Percentiles rank a stretch among this genome's conserved stretches.
Evolutionary conservation across 2,329 filamentous ascomycete genomes (phyloP).

Genomic region (Didymella lethalis): DNA sequence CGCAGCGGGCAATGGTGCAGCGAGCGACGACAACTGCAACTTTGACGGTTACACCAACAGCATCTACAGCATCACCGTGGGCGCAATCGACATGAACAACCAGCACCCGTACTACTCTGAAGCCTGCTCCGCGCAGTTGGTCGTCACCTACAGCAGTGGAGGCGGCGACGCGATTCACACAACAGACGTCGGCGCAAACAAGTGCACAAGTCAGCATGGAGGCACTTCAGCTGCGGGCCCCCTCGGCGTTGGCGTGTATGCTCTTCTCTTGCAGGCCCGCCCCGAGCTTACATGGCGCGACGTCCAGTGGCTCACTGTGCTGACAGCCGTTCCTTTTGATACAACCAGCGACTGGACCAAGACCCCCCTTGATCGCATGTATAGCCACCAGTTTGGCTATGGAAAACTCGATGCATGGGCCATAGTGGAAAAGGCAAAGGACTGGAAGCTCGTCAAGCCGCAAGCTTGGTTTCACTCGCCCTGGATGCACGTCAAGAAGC

Average conservation of each 20-base stretch:
- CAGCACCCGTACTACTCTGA: constrained; percentile 96
- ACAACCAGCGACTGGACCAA: constrained; percentile 81
- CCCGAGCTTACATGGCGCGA: constrained; percentile 94
- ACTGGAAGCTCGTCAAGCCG: constrained; percentile 87
- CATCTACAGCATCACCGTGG: constrained; percentile 97
- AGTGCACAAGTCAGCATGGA: constrained; percentile 83
- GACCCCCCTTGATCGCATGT: constrained; percentile 82
- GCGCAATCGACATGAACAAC: constrained; percentile 86
- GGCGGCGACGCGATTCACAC: constrained; percentile 91
- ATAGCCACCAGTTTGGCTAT: constrained; percentile 94
- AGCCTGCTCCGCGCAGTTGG: constrained; percentile 91
- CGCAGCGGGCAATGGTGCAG: constrained; percentile 92
- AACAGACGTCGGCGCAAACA: constrained; percentile 86
- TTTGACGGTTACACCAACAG: constrained; percentile 99
- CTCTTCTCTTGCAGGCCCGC: constrained; percentile 82
- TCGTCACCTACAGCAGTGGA: constrained; percentile 96
- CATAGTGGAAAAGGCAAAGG: constrained; percentile 84
- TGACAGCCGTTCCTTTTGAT: constrained; percentile 84
- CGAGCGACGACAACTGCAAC: constrained; percentile 92
- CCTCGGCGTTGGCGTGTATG: constrained; percentile 89
- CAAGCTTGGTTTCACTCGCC: constrained; percentile 95
- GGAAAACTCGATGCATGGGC: constrained; percentile 91
- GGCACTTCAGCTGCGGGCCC: constrained; percentile 96
- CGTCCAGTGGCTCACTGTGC: constrained; percentile 86
- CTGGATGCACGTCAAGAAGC: constrained; percentile 87